Conservation (phyloP, 768 basidiomycete genomes). For the Phanerodontia chrysosporium region DNA sequence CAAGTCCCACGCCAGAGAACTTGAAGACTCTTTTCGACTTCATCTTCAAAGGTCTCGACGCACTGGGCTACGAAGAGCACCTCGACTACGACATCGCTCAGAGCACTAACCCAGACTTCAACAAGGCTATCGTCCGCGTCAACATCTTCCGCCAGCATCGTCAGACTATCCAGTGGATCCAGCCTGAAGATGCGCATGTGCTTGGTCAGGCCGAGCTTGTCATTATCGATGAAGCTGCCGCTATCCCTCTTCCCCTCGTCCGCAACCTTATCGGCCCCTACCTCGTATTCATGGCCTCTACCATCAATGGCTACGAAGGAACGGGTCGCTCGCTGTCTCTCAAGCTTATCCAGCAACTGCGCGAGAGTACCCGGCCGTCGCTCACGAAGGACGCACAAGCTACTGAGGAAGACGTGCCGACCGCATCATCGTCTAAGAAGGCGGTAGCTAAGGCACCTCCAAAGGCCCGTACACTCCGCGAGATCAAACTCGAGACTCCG, state of each 20-base stretch:
- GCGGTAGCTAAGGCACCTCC: slow-evolving; percentile 48
- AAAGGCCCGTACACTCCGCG: slow-evolving; percentile 75
- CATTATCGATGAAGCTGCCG: slow-evolving; percentile 97
- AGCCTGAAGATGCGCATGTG: slow-evolving; percentile 96
- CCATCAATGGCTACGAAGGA: slow-evolving; percentile 99
- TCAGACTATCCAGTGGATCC: slow-evolving; percentile 99
- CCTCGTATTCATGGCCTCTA: slow-evolving; percentile 98
- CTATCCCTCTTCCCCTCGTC: slow-evolving; percentile 94
- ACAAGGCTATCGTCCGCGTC: slow-evolving; percentile 92
- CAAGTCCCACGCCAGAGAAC: slow-evolving; percentile 96
- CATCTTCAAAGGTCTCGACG: slow-evolving; percentile 94
- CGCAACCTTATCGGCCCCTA: slow-evolving; percentile 93
- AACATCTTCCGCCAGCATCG: slow-evolving; percentile 91
- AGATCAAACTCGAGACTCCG: slow-evolving; percentile 92
- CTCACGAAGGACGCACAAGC: slow-evolving; percentile 55
- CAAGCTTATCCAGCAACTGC: slow-evolving; percentile 94
- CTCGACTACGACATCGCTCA: slow-evolving; percentile 95
- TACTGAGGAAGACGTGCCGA: slow-evolving; percentile 38
- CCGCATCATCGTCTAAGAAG: slow-evolving; percentile 49
- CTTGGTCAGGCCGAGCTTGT: slow-evolving; percentile 96
- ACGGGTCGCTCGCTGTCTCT: slow-evolving; percentile 98
- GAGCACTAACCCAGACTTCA: slow-evolving; percentile 85
- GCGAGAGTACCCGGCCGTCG: slow-evolving; percentile 83
- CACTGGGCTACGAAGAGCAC: slow-evolving; percentile 93
- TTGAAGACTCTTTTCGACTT: slow-evolving; percentile 98